Evolutionary conservation across 2,329 filamentous ascomycete species (phyloP), one percentile per base, ranked within the genome.

Genomic region (Cordyceps cicadae): DNA sequence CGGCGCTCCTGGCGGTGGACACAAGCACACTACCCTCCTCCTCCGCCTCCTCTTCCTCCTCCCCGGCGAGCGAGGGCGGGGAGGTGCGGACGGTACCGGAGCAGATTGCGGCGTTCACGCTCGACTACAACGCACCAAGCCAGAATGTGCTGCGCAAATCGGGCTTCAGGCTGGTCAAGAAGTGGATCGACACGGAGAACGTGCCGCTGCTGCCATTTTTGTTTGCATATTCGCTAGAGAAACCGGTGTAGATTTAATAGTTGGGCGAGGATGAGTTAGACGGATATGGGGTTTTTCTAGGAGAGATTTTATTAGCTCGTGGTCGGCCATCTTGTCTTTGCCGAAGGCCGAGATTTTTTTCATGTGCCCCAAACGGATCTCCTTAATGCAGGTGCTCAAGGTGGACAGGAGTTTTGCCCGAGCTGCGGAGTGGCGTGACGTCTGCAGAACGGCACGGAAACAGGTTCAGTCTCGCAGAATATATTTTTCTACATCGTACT

Each of bases 91-190:
- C 14, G 67, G 68, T 7, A 69, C 63, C 3, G 32, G 79, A 82
- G 68, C 66, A 71, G 52, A 63, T 84, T 49, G 66, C 73, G 19
- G 81, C 81, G 1, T 69, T 81, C 7, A 80, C 81, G 11, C 76
- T 81, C 43, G 69, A 69, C 0, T 67, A 69, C 14, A 87, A 89
- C 65, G 60, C 62, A 8, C 74, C 73, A 3, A 88, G 86, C 65
- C 78, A 79, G 62, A 76, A 76, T 3, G 81, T 89, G 8, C 64
- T 89, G 59, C 66, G 69, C 53, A 87, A 87, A 67, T 71, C 68
- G 15, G 84, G 85, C 1, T 85, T 87, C 64, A 71, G 72, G 65
- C 66, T 76, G 43, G 76, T 76, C 49, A 76, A 77, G 65, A 70
- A 64, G 29, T 81, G 74, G 72, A 49, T 60, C 26, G 58, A 60